phyloP scores from a whole-genome alignment of 805 yeast species.

The Candida insectorum region DNA sequence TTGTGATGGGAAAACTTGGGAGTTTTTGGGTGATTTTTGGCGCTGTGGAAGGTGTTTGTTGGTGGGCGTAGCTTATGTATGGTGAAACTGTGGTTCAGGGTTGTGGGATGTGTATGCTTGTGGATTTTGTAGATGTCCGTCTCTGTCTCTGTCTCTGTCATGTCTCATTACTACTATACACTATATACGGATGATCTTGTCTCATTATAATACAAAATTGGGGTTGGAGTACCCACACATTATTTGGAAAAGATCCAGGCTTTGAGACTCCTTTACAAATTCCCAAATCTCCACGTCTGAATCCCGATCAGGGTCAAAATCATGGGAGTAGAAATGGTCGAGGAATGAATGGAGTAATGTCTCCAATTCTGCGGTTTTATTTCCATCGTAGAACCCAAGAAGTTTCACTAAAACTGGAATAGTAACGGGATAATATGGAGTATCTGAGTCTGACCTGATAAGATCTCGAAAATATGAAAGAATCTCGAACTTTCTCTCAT shows the following conservation, averaged over 20 bases:
- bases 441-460: background rate
- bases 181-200: no score
- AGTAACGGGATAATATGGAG: background rate
- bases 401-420: slow-evolving; percentile 1
- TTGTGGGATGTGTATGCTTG: no score
- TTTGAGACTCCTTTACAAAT: slow-evolving; percentile 1
- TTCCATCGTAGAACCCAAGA: background rate
- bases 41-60: no score
- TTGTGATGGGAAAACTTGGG: no score
- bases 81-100: no score
- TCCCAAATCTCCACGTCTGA: slow-evolving; percentile 4
- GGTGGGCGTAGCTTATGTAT: no score
- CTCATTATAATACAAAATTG: slow-evolving; percentile 4
- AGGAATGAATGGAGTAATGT: slow-evolving; percentile 3
- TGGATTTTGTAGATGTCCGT: no score
- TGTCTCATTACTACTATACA: no score
- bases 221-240: slow-evolving; percentile 8
- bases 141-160: no score
- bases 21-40: no score
- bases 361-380: slow-evolving; percentile 3
- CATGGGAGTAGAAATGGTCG: slow-evolving; percentile 1
- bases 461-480: slow-evolving; percentile 1
- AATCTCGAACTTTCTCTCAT: slow-evolving; percentile 1
- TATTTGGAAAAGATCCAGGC: slow-evolving; percentile 6
- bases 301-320: background rate